phyloP scores from a whole-genome alignment of 768 basidiomycete genomes.

The Lactarius hatsudake region DNA sequence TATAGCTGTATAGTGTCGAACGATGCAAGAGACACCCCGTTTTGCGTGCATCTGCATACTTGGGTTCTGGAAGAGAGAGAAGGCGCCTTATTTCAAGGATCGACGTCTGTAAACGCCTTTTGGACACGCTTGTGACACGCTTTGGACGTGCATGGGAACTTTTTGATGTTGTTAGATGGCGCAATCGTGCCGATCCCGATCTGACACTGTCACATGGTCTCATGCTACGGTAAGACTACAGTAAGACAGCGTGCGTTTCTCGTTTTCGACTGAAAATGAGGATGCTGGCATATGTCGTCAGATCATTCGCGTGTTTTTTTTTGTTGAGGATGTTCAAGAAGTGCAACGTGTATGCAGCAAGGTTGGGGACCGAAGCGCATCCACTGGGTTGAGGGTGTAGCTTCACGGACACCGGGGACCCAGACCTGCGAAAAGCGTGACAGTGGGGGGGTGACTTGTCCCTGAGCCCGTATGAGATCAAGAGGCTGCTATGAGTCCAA shows the following conservation, averaged over 20 bases:
- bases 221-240: too few species aligned
- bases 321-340: too few species aligned
- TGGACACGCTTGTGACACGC: neutral
- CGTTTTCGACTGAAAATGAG: neutral
- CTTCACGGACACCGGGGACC: too few species aligned
- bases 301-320: slow-evolving; percentile 82
- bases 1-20: neutral
- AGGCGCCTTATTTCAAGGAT: neutral
- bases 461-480: too few species aligned
- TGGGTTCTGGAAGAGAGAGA: neutral
- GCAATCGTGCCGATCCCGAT: neutral
- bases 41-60: slow-evolving; percentile 15
- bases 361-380: too few species aligned
- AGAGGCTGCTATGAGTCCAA: too few species aligned
- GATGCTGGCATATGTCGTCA: slow-evolving; percentile 69
- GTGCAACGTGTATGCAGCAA: too few species aligned
- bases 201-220: neutral
- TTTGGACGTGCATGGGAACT: neutral
- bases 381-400: too few species aligned
- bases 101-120: neutral
- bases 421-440: too few species aligned
- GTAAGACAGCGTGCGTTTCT: slow-evolving; percentile 51
- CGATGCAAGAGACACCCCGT: slow-evolving; percentile 17
- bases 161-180: neutral
- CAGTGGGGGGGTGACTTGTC: too few species aligned